Conservation (phyloP, 768 basidiomycete species). For the Saitozyma sp. region DNA sequence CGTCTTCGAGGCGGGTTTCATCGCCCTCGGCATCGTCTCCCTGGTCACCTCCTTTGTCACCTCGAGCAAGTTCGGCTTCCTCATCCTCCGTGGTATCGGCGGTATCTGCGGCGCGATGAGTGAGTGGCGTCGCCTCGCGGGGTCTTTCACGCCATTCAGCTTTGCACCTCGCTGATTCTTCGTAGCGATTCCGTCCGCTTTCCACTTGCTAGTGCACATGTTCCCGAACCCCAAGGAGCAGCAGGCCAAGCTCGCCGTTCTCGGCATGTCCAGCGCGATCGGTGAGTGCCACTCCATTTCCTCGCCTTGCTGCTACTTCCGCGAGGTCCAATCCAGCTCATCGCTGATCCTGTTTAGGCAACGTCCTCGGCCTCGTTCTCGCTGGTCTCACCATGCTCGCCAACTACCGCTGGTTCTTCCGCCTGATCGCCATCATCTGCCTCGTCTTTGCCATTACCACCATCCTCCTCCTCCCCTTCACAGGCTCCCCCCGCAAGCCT, state of each 20-base stretch:
- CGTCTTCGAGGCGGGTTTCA: slow-evolving; percentile 56
- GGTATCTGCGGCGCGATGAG: slow-evolving; percentile 59
- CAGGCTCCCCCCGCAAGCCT: slow-evolving; percentile 22
- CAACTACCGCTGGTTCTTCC: slow-evolving; percentile 60
- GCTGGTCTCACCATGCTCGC: slow-evolving; percentile 37
- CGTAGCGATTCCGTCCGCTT: slow-evolving; percentile 34
- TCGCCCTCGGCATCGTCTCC: slow-evolving; percentile 56
- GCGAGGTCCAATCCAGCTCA: no score
- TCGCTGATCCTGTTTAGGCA: no score
- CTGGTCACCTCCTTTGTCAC: slow-evolving; percentile 58
- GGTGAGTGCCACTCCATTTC: slow-evolving; percentile 55
- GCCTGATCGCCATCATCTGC: slow-evolving; percentile 57
- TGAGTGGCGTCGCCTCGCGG: slow-evolving; percentile 1
- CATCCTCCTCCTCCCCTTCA: slow-evolving; percentile 36
- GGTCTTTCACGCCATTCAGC: no score
- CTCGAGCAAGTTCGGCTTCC: slow-evolving; percentile 56
- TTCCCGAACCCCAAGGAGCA: slow-evolving; percentile 59
- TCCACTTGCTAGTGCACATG: slow-evolving; percentile 58
- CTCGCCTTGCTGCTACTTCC: no score
- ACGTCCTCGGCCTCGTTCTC: slow-evolving; percentile 11
- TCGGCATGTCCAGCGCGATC: slow-evolving; percentile 58
- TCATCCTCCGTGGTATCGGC: slow-evolving; percentile 60
- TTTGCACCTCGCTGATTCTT: background rate
- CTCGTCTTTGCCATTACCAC: slow-evolving; percentile 53
- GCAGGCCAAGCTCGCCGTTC: slow-evolving; percentile 58